phyloP scores from a whole-genome alignment of 2,329 filamentous ascomycete species.

The Nothomitra cinnamomea region DNA sequence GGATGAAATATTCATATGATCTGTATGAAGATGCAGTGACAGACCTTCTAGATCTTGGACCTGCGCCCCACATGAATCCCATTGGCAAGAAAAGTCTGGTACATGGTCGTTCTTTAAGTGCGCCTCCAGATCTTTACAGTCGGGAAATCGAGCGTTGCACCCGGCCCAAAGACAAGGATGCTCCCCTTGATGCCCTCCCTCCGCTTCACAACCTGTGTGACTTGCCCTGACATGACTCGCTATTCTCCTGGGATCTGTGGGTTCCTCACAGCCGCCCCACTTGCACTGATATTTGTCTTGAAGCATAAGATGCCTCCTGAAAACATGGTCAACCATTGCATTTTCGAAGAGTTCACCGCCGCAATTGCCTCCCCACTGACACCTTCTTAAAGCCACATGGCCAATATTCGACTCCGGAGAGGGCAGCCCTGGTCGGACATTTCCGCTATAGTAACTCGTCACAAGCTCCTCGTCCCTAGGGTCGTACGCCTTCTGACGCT shows the following conservation, averaged over 20 bases:
- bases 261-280: conserved; percentile 6
- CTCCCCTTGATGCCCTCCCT: neutral
- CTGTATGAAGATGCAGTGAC: conserved; percentile 1
- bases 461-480: neutral
- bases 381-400: neutral
- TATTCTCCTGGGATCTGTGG: conserved; percentile 2
- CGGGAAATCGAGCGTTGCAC: neutral
- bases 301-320: conserved; percentile 2
- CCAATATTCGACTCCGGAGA: neutral
- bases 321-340: conserved; percentile 4
- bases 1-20: neutral
- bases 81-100: conserved; percentile 5
- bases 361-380: conserved; percentile 5
- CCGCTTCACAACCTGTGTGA: conserved; percentile 1
- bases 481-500: neutral
- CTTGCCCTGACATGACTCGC: conserved; percentile 3
- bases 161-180: conserved; percentile 6
- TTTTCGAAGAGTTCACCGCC: conserved; percentile 4
- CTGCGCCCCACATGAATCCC: conserved; percentile 3
- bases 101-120: conserved; percentile 4
- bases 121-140: conserved; percentile 1
- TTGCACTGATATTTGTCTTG: conserved; percentile 2
- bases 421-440: neutral
- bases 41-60: conserved; percentile 4
- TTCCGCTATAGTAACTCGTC: neutral